phyloP scores from a whole-genome alignment of 306 rosid genomes.

The Myrica gale region DNA sequence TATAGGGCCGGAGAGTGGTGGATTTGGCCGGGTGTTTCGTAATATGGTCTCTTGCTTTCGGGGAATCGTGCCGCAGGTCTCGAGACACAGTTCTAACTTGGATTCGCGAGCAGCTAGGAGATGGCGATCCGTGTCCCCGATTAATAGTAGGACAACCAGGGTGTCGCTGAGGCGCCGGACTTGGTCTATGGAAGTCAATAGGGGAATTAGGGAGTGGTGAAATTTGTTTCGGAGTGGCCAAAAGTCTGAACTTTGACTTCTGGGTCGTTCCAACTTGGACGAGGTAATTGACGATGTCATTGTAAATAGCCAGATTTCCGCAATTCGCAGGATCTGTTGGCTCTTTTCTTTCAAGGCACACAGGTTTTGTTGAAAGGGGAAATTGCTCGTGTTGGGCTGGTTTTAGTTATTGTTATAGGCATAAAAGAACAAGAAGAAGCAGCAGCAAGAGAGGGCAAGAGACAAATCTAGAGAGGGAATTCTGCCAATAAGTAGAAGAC shows the following conservation, averaged over 20 bases:
- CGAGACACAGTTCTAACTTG: conserved; percentile 19
- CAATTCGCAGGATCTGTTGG: background rate
- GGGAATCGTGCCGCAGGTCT: conserved; percentile 23
- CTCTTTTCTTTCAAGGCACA: no score
- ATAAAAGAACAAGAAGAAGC: conserved; percentile 20
- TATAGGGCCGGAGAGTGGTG: conserved; percentile 52
- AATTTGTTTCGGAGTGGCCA: background rate
- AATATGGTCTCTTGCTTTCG: conserved; percentile 60
- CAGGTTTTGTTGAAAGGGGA: no score
- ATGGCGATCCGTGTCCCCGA: conserved; percentile 17
- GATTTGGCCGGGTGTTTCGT: conserved; percentile 36
- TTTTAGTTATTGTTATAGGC: conserved; percentile 2
- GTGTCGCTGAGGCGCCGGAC: conserved; percentile 47
- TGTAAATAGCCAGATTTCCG: conserved; percentile 31
- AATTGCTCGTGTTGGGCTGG: background rate
- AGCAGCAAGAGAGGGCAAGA: background rate
- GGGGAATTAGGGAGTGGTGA: conserved; percentile 56
- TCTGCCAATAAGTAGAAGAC: conserved; percentile 16
- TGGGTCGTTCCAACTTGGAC: background rate
- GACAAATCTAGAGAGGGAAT: background rate
- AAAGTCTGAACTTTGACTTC: conserved; percentile 19
- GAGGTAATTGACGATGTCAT: background rate
- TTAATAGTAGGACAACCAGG: conserved; percentile 12
- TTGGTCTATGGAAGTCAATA: conserved; percentile 77
- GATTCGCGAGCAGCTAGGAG: conserved; percentile 30